These are phyloP conservation scores for Coemansia sp. DNA, from an alignment of 371 early-diverging fungal species.

Conservation along the genomic window DNA sequence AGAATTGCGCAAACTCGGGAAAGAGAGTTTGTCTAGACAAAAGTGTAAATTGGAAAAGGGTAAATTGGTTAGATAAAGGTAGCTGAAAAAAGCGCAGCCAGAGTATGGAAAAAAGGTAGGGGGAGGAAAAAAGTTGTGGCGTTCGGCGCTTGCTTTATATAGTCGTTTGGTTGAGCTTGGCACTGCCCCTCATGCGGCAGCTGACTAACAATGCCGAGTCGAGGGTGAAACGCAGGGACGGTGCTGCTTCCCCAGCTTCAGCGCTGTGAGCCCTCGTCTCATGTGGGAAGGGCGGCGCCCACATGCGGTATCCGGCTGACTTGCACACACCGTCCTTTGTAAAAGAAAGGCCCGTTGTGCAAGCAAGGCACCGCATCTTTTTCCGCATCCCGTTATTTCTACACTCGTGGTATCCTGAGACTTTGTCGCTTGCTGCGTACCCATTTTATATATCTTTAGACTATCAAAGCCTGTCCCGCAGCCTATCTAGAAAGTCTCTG, in stretches of 20 bases:
- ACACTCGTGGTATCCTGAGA: background rate
- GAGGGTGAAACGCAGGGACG: background rate
- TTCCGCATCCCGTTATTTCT: background rate
- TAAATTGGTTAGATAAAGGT: background rate
- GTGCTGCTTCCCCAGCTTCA: background rate
- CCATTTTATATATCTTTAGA: background rate
- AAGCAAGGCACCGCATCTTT: background rate
- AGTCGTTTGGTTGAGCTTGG: background rate
- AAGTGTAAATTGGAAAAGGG: background rate
- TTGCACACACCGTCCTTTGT: background rate
- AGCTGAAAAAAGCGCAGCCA: slow-evolving; percentile 6
- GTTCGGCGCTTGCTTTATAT: background rate
- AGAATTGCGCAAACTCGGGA: too few relatives aligned
- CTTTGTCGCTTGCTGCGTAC: slow-evolving; percentile 1
- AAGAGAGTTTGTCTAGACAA: too few relatives aligned
- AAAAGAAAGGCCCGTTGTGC: background rate
- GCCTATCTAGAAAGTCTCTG: background rate
- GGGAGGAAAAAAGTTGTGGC: background rate
- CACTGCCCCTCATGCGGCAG: background rate
- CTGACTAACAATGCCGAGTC: background rate
- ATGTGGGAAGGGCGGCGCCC: background rate
- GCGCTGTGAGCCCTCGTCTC: background rate
- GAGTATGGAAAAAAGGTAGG: background rate
- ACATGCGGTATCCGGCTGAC: background rate
- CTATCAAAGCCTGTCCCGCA: background rate